phyloP scores from a whole-genome alignment of 169 alveolate species.

The Plasmodium gonderi region DNA sequence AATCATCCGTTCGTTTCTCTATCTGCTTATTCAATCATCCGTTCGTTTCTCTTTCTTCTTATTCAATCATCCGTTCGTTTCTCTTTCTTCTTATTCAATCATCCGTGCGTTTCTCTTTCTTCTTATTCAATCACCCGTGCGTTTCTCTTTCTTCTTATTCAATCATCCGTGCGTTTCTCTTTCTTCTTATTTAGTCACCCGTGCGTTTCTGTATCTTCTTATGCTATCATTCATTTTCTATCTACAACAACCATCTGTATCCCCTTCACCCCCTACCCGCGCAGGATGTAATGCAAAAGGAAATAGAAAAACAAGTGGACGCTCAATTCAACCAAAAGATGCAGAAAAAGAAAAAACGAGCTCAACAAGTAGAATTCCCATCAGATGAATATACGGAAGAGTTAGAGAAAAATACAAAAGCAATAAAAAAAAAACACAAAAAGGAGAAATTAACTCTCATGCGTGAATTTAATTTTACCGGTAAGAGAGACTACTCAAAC shows the following conservation, averaged over 20 bases:
- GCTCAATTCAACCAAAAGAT: slow-evolving; percentile 10
- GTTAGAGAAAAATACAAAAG: background rate
- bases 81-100: too few species aligned
- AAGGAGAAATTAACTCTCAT: slow-evolving; percentile 29
- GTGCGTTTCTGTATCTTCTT: background rate
- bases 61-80: too few species aligned
- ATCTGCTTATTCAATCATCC: too few species aligned
- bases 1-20: too few species aligned
- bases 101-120: too few species aligned
- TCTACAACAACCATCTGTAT: background rate
- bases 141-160: too few species aligned
- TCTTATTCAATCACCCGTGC: too few species aligned
- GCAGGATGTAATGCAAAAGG: slow-evolving; percentile 62
- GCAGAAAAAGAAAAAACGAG: background rate
- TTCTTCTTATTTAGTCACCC: background rate
- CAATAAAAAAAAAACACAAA: background rate
- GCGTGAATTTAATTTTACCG: slow-evolving; percentile 35
- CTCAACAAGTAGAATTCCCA: background rate
- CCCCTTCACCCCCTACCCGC: background rate
- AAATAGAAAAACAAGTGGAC: slow-evolving; percentile 34
- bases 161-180: too few species aligned
- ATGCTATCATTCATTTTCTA: background rate
- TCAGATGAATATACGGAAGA: slow-evolving; percentile 14
- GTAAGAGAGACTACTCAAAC: too few species aligned
- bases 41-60: too few species aligned